Percentiles rank a stretch among this genome's conserved stretches.
These are phyloP conservation scores for Stephanodiscus minutulus DNA, from an alignment of 108 stramenopile species.

Conservation along the genomic window DNA sequence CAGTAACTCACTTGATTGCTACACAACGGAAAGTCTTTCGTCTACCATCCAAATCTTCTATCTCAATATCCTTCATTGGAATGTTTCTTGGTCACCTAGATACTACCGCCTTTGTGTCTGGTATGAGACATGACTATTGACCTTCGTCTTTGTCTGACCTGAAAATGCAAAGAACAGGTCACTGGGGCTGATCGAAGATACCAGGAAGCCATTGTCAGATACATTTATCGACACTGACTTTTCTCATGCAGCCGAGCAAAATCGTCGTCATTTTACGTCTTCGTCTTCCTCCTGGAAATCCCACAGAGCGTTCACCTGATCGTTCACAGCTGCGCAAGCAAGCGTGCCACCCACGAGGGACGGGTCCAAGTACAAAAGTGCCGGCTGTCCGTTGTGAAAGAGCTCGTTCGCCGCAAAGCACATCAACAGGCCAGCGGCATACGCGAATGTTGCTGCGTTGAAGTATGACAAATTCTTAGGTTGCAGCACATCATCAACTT, in stretches of 20 bases:
- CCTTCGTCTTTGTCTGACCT: too few relatives aligned
- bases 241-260: neutral
- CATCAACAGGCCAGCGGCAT: slow-evolving; percentile 44
- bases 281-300: slow-evolving; percentile 31
- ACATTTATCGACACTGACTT: neutral
- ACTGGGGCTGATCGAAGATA: too few relatives aligned
- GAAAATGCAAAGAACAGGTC: too few relatives aligned
- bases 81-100: too few relatives aligned
- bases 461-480: slow-evolving; percentile 46
- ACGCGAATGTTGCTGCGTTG: slow-evolving; percentile 53
- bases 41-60: too few relatives aligned
- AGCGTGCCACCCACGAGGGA: slow-evolving; percentile 32
- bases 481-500: slow-evolving; percentile 33
- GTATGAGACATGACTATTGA: too few relatives aligned
- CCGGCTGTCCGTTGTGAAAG: slow-evolving; percentile 57
- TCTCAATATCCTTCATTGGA: too few relatives aligned
- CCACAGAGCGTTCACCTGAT: slow-evolving; percentile 37
- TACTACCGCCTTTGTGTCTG: too few relatives aligned
- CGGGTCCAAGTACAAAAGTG: slow-evolving; percentile 40
- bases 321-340: slow-evolving; percentile 38
- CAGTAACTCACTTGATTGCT: too few relatives aligned
- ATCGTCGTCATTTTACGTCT: neutral
- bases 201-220: too few relatives aligned
- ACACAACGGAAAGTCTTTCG: too few relatives aligned
- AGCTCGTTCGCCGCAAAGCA: slow-evolving; percentile 58